Base-by-base conservation (phyloP, 177 flowering plant species). In the Vitis hybrid region DNA sequence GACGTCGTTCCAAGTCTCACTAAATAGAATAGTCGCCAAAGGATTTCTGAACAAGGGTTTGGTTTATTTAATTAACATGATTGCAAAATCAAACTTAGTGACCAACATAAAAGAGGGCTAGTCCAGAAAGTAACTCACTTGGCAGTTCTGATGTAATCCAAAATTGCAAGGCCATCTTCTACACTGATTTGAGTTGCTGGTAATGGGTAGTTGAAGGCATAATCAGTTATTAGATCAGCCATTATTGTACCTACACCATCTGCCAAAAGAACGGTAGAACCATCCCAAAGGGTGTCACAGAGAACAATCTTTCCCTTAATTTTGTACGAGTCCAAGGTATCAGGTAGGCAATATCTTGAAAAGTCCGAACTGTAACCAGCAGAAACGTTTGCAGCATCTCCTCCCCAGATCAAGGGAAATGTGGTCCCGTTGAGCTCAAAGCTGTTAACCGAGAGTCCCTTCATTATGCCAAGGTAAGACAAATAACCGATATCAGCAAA, bases 321-420 rank as follows among this genome's bases (percentile, higher is more conserved):
- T 58, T 16, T n/a, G 62, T 22, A 50, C 3, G 69, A 55, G 49
- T 70, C 67, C 70, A 82, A 1, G 3, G 77, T 1, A 31, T 65
- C 78, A 2, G 16, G 3, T 9, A 29, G 0, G 70, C 88, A 85
- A 29, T 2, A 63, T 15, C 67, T 70, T 53, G 89, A 51, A 12
- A 70, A 12, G 0, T 74, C 71, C 0, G 69, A 1, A 5, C 22
- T 16, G 6, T 52, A 12, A 10, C 80, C 78, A 0, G 75, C 74
- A 0, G 84, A 76, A 14, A 51, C 62, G 31, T 80, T 80, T 1
- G 75, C 69, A 19, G 82, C 85, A 70, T 77, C 79, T 65, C 84
- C 81, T 60, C 80, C 83, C 64, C 64, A 84, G n/a, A 79, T 76
- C 55, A 79, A 51, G 6, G 85, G 84, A 71, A 33, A 75, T 13